Evolutionary conservation across 768 basidiomycete genomes (phyloP), one percentile per base, ranked within the genome.

Genomic region (Boletus edulis): DNA sequence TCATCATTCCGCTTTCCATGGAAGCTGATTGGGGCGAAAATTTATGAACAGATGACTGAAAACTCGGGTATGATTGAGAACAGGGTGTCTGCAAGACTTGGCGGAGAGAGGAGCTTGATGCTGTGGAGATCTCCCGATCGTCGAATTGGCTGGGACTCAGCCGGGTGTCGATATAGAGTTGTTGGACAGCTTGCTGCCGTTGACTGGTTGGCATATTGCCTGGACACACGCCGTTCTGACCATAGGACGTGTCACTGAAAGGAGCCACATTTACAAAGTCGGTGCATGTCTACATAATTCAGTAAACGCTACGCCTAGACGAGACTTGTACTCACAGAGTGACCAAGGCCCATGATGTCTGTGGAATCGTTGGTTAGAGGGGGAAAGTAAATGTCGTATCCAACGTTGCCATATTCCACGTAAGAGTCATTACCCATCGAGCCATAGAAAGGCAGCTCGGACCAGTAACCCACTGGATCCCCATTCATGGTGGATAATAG

Each of bases 131-230:
- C 2, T 52, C 62, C 10, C 55, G 31, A 31, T 64, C 67, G 27
- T 46, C 34, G 8, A 44, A 22, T 15, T 17, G 55, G 41, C 11
- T 40, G 20, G 39, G 13, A 24, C 18, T 39, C 38, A 69, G 31
- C 41, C 55, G 54, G 4, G 67, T 70, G 29, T 66, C 1, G 8
- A 69, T 57, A 13, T 54, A 40, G 39, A 69, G 68, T 11, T n/a
- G 56, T 34, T 46, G 56, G 18, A 14, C 34, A 14, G 3, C 18
- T 32, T 49, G 63, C 9, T 52, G 59, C 11, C 54, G 56, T 32
- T 55, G 59, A 22, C 22, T 44, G 22, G 15, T 31, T 24, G 53
- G 4, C 13, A 38, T 11, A 14, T 27, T 53, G 2, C 12, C 53
- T 6, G 18, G 15, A 37, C 27, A 56, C 14, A 13, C 10, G 13